Conservation (phyloP, 768 basidiomycete genomes). For the Boletellus sp. region DNA sequence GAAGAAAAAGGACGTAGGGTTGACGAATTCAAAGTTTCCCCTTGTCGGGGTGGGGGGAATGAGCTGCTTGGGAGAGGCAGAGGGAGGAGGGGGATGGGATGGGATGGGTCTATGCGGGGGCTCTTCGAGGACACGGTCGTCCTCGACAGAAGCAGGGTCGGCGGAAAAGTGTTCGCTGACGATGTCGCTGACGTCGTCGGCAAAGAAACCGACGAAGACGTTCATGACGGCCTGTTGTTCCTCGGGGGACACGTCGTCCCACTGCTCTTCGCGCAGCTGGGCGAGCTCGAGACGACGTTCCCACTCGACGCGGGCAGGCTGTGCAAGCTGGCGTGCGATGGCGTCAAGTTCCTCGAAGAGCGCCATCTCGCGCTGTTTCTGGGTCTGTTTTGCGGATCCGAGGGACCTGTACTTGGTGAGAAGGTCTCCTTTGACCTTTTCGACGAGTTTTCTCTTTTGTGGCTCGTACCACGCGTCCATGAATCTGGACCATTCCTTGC, state of each 20-base stretch:
- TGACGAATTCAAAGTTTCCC: slow-evolving; percentile 26
- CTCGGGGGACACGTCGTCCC: slow-evolving; percentile 30
- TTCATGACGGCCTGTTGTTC: slow-evolving; percentile 30
- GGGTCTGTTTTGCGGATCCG: slow-evolving; percentile 22
- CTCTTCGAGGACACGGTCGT: slow-evolving; percentile 19
- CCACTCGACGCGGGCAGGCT: slow-evolving; percentile 33
- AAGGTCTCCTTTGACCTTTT: slow-evolving; percentile 31
- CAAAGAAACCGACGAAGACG: slow-evolving; percentile 30
- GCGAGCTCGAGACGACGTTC: slow-evolving; percentile 31
- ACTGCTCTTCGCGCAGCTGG: slow-evolving; percentile 29
- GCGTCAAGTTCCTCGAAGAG: slow-evolving; percentile 23
- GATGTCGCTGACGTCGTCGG: slow-evolving; percentile 26
- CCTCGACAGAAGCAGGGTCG: slow-evolving; percentile 14
- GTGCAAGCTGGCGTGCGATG: slow-evolving; percentile 21
- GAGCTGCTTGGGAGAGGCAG: slow-evolving; percentile 9
- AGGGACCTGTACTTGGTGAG: slow-evolving; percentile 31
- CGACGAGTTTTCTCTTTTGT: slow-evolving; percentile 26
- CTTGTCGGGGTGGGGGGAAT: slow-evolving; percentile 21
- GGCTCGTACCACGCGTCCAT: slow-evolving; percentile 30
- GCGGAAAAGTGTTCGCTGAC: slow-evolving; percentile 7
- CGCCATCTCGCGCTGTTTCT: slow-evolving; percentile 29
- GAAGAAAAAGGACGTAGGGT: slow-evolving; percentile 26
- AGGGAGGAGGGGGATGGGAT: not conserved
- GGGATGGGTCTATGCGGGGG: slow-evolving; percentile 4
- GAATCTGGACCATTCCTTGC: slow-evolving; percentile 31